phyloP scores from a whole-genome alignment of 2,329 filamentous ascomycete genomes.

The Xenoacremonium recifei region DNA sequence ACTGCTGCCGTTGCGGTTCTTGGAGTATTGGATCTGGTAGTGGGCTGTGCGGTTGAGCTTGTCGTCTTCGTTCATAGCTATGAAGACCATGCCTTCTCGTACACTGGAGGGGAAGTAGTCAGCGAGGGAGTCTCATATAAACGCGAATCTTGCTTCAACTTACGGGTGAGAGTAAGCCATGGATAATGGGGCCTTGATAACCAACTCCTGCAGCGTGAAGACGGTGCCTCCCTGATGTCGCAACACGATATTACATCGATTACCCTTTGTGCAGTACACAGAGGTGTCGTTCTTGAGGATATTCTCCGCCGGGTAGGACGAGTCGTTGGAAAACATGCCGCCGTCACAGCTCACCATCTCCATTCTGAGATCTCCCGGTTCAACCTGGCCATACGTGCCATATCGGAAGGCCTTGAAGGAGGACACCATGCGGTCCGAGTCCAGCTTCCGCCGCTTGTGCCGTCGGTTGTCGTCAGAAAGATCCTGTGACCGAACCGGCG shows the following conservation, averaged over 20 bases:
- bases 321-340: constrained; percentile 64
- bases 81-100: constrained; percentile 88
- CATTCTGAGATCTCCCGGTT: constrained; percentile 78
- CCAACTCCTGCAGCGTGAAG: constrained; percentile 80
- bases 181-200: constrained; percentile 79
- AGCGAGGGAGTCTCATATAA: constrained; percentile 12
- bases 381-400: constrained; percentile 83
- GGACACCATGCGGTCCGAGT: constrained; percentile 55
- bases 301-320: constrained; percentile 71
- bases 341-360: constrained; percentile 89
- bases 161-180: constrained; percentile 82
- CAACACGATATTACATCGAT: constrained; percentile 82
- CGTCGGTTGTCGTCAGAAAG: constrained; percentile 49
- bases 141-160: constrained; percentile 46
- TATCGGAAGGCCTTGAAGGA: constrained; percentile 67
- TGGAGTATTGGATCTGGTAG: constrained; percentile 68
- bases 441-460: constrained; percentile 69
- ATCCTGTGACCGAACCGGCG: constrained; percentile 36
- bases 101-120: constrained; percentile 56
- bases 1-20: constrained; percentile 1
- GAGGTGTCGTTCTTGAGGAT: constrained; percentile 78
- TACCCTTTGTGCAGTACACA: constrained; percentile 89
- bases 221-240: constrained; percentile 76
- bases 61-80: constrained; percentile 81
- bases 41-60: constrained; percentile 69